Conservation (phyloP, 2,329 filamentous ascomycete genomes). For the Phialophora verrucosa region DNA sequence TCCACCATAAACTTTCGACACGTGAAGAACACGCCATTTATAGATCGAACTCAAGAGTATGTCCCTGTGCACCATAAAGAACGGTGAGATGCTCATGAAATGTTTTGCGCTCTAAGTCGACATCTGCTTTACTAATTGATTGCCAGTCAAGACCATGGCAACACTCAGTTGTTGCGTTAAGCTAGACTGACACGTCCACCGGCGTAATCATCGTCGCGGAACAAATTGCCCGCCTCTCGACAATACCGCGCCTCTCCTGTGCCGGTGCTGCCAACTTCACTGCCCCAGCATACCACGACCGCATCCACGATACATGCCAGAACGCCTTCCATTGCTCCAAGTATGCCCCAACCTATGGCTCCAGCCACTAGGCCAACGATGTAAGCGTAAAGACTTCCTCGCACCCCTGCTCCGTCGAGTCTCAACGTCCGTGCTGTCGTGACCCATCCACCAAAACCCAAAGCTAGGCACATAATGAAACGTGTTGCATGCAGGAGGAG, state of each 20-base stretch:
- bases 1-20: slow-evolving; percentile 17
- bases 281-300: slow-evolving; percentile 91
- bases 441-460: slow-evolving; percentile 97
- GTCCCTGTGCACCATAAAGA: background rate
- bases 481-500: slow-evolving; percentile 88
- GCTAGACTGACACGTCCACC: slow-evolving; percentile 35
- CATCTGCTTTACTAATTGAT: background rate
- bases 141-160: background rate
- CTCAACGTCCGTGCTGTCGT: slow-evolving; percentile 81
- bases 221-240: slow-evolving; percentile 86
- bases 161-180: slow-evolving; percentile 16
- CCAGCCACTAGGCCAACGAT: slow-evolving; percentile 90
- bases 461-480: slow-evolving; percentile 84
- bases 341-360: slow-evolving; percentile 91
- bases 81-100: background rate
- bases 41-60: background rate
- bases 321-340: slow-evolving; percentile 89
- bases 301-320: slow-evolving; percentile 86
- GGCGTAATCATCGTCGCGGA: slow-evolving; percentile 64
- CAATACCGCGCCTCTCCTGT: slow-evolving; percentile 77
- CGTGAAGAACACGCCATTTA: slow-evolving; percentile 15
- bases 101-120: background rate
- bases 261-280: slow-evolving; percentile 73
- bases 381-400: slow-evolving; percentile 91
- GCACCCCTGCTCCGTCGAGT: slow-evolving; percentile 62